Base-by-base conservation (phyloP, 2,329 filamentous ascomycete genomes). In the Cercospora janseana region DNA sequence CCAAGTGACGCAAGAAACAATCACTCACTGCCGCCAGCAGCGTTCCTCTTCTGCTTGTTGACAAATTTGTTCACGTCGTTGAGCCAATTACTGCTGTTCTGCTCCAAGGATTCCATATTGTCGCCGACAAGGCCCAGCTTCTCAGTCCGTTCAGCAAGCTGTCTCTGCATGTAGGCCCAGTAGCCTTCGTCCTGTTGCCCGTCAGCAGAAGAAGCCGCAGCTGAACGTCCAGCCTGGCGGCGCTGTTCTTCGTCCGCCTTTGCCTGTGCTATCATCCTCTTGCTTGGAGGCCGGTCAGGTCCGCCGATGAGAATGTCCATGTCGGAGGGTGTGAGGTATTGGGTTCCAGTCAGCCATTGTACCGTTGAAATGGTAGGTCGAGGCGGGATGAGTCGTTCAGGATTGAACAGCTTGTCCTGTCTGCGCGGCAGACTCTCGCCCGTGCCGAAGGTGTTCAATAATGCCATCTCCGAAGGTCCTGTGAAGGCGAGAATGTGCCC, bases 311-410 rank as follows among this genome's bases (percentile, higher is more conserved):
- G 75, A 2, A 95, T 72, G 64, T 97, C 93, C 63, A 98, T 82
- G 63, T 98, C 93, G 2, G 84, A 78, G 0, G 88, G 86, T 1
- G 88, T 89, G 37, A 98, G 80, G 61, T 94, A 87, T 69, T 96
- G 92, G 1, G 92, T 97, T 3, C 93, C 93, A 0, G 90, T 87
- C 45, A 98, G 89, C 93, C 93, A 98, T 70, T 97, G 90, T 28
- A 98, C 71, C 63, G 94, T 95, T 15, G 88, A 94, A 53, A 98
- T 98, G 0, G 90, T 95, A 1, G 93, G 93, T 2, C 93, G 82
- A 9, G 88, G 79, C 2, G 91, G 92, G 16, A 87, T 79, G 12
- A 79, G 66, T 0, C 88, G 79, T 51, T 87, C 77, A 0, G 87
- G 83, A 65, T 97, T 95, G 69, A 88, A 81, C 3, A 98, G 76